Percentiles rank a stretch among this genome's conserved stretches.
These are phyloP conservation scores for Erythrophleum ivorense DNA, from an alignment of 331 rosid genomes.

Conservation along the genomic window DNA sequence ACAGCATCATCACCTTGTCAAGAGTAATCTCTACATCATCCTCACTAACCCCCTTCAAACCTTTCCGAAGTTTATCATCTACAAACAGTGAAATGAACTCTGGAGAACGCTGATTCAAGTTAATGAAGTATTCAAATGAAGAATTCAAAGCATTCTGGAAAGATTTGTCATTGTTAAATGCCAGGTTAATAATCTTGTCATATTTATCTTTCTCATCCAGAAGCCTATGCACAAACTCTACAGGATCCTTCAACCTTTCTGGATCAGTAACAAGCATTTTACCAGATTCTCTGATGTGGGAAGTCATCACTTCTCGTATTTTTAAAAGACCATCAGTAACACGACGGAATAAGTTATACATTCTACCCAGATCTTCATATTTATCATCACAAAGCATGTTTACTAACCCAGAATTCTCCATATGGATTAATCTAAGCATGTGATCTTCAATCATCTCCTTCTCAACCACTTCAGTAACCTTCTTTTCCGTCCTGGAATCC, in stretches of 20 bases:
- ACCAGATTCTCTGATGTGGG: slow-evolving; percentile 73
- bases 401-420: slow-evolving; percentile 89
- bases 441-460: slow-evolving; percentile 85
- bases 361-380: slow-evolving; percentile 80
- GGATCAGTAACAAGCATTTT: slow-evolving; percentile 81
- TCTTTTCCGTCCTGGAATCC: slow-evolving; percentile 69
- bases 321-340: slow-evolving; percentile 67
- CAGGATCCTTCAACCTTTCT: slow-evolving; percentile 84
- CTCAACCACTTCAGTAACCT: slow-evolving; percentile 78
- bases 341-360: slow-evolving; percentile 76
- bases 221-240: slow-evolving; percentile 74
- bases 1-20: slow-evolving; percentile 85
- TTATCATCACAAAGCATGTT: slow-evolving; percentile 79
- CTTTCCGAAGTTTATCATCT: slow-evolving; percentile 82
- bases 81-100: slow-evolving; percentile 79
- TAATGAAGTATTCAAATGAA: slow-evolving; percentile 72
- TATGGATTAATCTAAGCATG: slow-evolving; percentile 78
- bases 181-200: slow-evolving; percentile 60
- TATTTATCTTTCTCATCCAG: slow-evolving; percentile 78
- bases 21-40: slow-evolving; percentile 77
- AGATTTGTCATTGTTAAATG: slow-evolving; percentile 74
- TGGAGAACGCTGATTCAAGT: slow-evolving; percentile 73
- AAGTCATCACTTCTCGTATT: slow-evolving; percentile 79
- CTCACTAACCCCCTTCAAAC: slow-evolving; percentile 80
- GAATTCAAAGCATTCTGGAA: slow-evolving; percentile 81